Evolutionary conservation across 768 basidiomycete species (phyloP).

Genomic region (Tephrocybe sp.): DNA sequence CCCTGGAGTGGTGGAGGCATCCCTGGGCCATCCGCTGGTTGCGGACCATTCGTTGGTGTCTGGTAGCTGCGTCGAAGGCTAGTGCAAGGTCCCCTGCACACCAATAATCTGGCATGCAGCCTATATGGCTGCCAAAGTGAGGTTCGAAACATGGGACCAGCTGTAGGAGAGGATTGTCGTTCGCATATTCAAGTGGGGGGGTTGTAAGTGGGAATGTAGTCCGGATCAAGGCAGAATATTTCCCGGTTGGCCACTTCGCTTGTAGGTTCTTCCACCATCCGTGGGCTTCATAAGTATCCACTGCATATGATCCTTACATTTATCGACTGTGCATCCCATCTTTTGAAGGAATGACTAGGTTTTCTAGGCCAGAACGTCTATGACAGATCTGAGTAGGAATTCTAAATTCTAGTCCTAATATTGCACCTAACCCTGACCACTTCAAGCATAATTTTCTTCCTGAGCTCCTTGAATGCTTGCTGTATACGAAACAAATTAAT

Average conservation of each 20-base stretch:
- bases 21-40: conserved; percentile 29
- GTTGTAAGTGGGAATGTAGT: not conserved
- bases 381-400: no score
- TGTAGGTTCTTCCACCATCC: no score
- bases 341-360: no score
- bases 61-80: conserved; percentile 1
- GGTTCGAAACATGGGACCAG: not conserved
- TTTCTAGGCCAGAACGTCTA: no score
- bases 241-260: not conserved
- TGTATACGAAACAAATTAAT: no score
- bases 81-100: not conserved
- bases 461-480: no score
- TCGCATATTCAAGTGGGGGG: not conserved
- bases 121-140: not conserved
- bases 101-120: not conserved
- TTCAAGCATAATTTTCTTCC: no score
- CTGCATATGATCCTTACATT: no score
- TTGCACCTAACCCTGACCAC: no score
- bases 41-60: conserved; percentile 1
- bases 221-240: conserved; percentile 3
- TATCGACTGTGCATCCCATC: no score
- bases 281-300: no score
- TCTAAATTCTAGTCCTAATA: no score
- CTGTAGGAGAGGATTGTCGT: not conserved
- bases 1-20: conserved; percentile 80